A percentile compares a stretch with the other conserved stretches of the same genome.
Conservation (phyloP, 1,284 basidiomycete genomes). For the Prillingera fragicola region DNA sequence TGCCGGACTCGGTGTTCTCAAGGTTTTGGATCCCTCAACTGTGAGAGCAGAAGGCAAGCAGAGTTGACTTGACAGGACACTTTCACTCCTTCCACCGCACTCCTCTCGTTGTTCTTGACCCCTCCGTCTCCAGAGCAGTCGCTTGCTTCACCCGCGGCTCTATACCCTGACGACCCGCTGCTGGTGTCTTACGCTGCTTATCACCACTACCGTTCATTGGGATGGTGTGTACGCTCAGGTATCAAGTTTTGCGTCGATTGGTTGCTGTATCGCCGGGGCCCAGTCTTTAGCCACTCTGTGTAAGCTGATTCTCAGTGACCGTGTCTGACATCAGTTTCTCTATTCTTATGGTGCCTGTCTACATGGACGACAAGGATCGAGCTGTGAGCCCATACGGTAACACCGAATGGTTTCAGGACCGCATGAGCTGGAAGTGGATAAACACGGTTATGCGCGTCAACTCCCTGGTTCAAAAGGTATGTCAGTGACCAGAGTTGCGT, state of each 20-base stretch:
- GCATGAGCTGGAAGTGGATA: constrained; percentile 89
- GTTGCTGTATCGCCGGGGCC: constrained; percentile 88
- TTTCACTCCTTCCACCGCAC: constrained; percentile 47
- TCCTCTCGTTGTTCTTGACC: constrained; percentile 46
- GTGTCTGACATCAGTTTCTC: constrained; percentile 63
- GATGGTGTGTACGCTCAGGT: constrained; percentile 95
- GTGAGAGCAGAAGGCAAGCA: constrained; percentile 50
- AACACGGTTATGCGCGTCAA: constrained; percentile 96
- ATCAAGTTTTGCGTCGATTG: constrained; percentile 98
- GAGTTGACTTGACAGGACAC: constrained; percentile 14
- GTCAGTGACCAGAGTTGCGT: too few relatives aligned
- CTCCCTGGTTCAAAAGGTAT: constrained; percentile 90
- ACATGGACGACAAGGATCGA: constrained; percentile 72
- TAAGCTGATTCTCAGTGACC: constrained; percentile 49
- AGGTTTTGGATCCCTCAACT: constrained; percentile 60
- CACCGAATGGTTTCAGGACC: constrained; percentile 56
- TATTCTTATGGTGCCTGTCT: constrained; percentile 79
- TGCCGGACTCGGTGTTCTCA: constrained; percentile 77
- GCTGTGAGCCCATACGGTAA: constrained; percentile 55
- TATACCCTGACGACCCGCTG: constrained; percentile 76
- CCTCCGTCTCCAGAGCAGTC: constrained; percentile 6
- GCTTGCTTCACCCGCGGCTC: constrained; percentile 7
- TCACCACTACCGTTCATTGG: constrained; percentile 92
- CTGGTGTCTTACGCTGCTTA: constrained; percentile 84
- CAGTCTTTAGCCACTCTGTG: constrained; percentile 95